Percentiles rank a stretch among this genome's conserved stretches.
These are phyloP conservation scores for Pichia cephalocereana DNA, from an alignment of 805 yeast genomes.

Conservation along the genomic window DNA sequence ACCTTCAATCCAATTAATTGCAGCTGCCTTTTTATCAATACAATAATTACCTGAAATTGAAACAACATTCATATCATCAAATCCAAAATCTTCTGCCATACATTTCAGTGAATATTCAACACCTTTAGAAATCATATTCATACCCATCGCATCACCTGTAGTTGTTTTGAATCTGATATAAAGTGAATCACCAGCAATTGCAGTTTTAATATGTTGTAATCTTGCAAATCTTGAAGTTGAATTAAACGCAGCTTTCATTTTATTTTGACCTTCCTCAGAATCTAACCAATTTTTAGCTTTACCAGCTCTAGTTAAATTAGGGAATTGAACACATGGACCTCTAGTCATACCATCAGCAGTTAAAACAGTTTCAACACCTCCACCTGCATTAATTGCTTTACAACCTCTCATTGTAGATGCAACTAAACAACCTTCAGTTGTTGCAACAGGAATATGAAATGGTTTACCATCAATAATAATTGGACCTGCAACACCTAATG, in stretches of 20 bases:
- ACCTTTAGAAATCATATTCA: slow-evolving; percentile 99
- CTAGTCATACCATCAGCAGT: slow-evolving; percentile 98
- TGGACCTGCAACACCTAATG: slow-evolving; percentile 98
- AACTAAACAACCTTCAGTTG: slow-evolving; percentile 97
- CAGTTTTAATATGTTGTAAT: slow-evolving; percentile 81
- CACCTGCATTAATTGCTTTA: slow-evolving; percentile 94
- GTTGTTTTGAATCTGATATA: slow-evolving; percentile 95
- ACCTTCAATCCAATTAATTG: slow-evolving; percentile 98
- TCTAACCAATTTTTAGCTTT: slow-evolving; percentile 93
- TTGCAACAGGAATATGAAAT: slow-evolving; percentile 95
- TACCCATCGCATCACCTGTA: slow-evolving; percentile 99
- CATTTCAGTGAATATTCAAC: slow-evolving; percentile 78
- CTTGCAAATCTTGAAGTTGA: slow-evolving; percentile 97
- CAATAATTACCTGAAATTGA: slow-evolving; percentile 97
- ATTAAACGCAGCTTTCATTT: slow-evolving; percentile 81
- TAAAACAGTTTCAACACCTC: slow-evolving; percentile 87
- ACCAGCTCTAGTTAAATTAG: slow-evolving; percentile 78
- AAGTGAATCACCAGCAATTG: slow-evolving; percentile 85
- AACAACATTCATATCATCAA: slow-evolving; percentile 87
- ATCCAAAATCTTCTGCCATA: slow-evolving; percentile 84
- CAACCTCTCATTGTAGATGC: slow-evolving; percentile 99
- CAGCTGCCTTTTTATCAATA: slow-evolving; percentile 96
- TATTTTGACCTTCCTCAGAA: slow-evolving; percentile 83
- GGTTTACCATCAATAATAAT: slow-evolving; percentile 81
- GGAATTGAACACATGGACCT: slow-evolving; percentile 95